These are phyloP conservation scores for Rhodotorula kratochvilovae DNA, from an alignment of 768 basidiomycete genomes.

Conservation along the genomic window DNA sequence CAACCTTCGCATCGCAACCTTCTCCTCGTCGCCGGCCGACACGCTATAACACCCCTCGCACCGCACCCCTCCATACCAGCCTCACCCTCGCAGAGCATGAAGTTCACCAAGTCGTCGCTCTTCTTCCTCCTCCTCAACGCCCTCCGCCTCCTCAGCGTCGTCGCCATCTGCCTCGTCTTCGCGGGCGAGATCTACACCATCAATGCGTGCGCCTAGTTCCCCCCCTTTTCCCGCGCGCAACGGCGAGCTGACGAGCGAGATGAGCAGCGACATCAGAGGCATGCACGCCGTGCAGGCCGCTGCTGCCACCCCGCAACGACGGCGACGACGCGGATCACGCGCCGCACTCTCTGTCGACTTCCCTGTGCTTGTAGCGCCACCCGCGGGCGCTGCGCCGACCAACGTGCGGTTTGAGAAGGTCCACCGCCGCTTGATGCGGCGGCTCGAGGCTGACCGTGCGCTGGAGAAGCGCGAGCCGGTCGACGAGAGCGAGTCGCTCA, in stretches of 20 bases:
- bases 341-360: background rate
- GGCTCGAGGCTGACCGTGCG: background rate
- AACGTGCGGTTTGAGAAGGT: background rate
- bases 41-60: background rate
- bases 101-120: conserved; percentile 21
- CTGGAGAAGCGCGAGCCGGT: background rate
- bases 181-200: conserved; percentile 27
- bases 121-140: conserved; percentile 28
- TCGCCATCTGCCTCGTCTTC: conserved; percentile 29
- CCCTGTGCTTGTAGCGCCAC: no score
- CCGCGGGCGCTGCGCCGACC: background rate
- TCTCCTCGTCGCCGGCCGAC: background rate
- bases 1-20: background rate
- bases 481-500: background rate
- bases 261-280: conserved; percentile 19
- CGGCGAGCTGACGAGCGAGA: background rate
- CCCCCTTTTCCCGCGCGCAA: background rate
- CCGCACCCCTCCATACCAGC: background rate
- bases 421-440: background rate
- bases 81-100: background rate
- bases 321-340: conserved; percentile 5
- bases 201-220: conserved; percentile 10
- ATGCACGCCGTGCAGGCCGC: background rate
- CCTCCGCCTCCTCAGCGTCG: conserved; percentile 21
- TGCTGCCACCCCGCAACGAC: background rate